These are phyloP conservation scores for Phytophthora litchii DNA, from an alignment of 352 stramenopile species.

Conservation along the genomic window DNA sequence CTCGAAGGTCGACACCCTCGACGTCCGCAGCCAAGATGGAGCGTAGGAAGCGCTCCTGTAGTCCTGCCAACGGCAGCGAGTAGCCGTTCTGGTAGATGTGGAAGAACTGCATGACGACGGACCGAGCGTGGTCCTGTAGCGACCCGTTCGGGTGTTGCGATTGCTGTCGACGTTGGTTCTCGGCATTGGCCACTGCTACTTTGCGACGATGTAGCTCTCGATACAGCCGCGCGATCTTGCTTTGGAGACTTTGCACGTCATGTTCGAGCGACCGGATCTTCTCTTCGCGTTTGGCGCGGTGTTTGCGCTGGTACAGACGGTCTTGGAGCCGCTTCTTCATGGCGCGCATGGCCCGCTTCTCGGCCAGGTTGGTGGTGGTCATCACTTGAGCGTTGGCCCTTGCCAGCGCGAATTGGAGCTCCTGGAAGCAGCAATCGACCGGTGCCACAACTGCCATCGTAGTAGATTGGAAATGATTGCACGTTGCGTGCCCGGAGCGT, in stretches of 20 bases:
- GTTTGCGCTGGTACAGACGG: constrained; percentile 43
- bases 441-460: constrained; percentile 17
- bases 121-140: constrained; percentile 25
- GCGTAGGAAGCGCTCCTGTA: constrained; percentile 37
- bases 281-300: constrained; percentile 43
- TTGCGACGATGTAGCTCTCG: constrained; percentile 25
- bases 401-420: constrained; percentile 17
- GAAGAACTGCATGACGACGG: constrained; percentile 38
- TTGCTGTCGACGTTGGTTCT: constrained; percentile 19
- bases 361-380: constrained; percentile 15
- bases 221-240: constrained; percentile 35
- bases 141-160: constrained; percentile 14
- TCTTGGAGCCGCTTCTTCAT: constrained; percentile 42
- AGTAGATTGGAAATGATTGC: not conserved
- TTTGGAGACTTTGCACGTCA: constrained; percentile 27
- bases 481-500: not conserved
- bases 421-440: constrained; percentile 14
- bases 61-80: constrained; percentile 13
- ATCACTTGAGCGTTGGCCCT: constrained; percentile 18
- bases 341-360: constrained; percentile 20
- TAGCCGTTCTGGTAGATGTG: constrained; percentile 38
- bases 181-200: constrained; percentile 4
- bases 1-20: constrained; percentile 18
- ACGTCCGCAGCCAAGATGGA: constrained; percentile 34
- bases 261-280: constrained; percentile 24